Percentiles rank a stretch among this genome's conserved stretches.
phyloP scores from a whole-genome alignment of 2,329 filamentous ascomycete genomes.

The Phyllosticta citribraziliensis region DNA sequence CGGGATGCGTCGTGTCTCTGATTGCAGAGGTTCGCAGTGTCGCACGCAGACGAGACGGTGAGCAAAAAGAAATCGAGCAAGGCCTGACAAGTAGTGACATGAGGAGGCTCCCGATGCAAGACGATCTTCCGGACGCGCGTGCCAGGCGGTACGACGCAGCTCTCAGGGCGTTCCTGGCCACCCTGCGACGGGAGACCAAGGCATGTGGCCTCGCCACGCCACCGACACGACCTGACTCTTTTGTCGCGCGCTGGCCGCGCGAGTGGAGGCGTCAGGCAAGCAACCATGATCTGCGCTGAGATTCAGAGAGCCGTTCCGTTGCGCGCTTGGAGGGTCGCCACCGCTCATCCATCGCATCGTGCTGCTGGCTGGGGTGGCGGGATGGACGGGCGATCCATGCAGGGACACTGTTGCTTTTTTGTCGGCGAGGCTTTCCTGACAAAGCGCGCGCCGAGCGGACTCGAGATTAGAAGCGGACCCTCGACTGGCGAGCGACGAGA shows the following conservation, averaged over 20 bases:
- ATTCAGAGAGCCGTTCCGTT: not conserved
- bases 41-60: not conserved
- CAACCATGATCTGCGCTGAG: conserved; percentile 7
- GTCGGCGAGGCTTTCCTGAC: not conserved
- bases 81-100: not conserved
- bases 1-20: not conserved
- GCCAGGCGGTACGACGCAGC: not conserved
- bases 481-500: not conserved
- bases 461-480: not conserved
- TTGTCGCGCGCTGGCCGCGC: not conserved
- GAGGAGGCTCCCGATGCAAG: not conserved
- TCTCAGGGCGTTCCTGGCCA: not conserved
- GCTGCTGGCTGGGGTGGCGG: conserved; percentile 6
- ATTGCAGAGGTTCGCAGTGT: not conserved
- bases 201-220: not conserved
- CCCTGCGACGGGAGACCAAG: not conserved
- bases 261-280: not conserved
- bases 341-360: conserved; percentile 3
- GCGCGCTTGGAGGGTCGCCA: conserved; percentile 7
- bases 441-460: not conserved
- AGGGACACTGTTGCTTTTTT: conserved; percentile 9
- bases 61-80: not conserved
- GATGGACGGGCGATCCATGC: conserved; percentile 10
- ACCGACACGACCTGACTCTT: not conserved
- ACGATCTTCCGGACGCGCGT: not conserved